These are phyloP conservation scores for Lumnitzera littorea DNA, from an alignment of 345 rosid genomes.

Conservation along the genomic window DNA sequence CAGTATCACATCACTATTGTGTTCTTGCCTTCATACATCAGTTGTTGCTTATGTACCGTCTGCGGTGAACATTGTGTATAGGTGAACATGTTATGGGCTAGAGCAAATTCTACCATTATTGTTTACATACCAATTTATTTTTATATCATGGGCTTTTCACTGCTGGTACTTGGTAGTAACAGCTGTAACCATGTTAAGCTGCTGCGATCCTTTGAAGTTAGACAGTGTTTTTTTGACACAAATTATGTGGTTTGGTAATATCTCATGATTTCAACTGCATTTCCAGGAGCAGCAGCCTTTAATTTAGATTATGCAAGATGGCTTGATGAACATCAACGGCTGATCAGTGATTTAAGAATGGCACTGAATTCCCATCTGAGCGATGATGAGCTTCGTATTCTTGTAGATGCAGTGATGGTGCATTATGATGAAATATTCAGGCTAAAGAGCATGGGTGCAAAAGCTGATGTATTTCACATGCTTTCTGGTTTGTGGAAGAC, in stretches of 20 bases:
- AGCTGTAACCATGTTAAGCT: too few species aligned
- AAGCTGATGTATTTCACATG: constrained; percentile 88
- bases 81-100: too few species aligned
- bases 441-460: constrained; percentile 61
- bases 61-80: too few species aligned
- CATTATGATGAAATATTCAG: constrained; percentile 73
- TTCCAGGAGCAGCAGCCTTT: constrained; percentile 66
- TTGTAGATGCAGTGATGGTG: constrained; percentile 70
- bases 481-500: constrained; percentile 98
- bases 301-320: constrained; percentile 77
- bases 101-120: too few species aligned
- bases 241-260: not conserved
- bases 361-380: constrained; percentile 56
- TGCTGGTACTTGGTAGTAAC: too few species aligned
- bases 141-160: too few species aligned
- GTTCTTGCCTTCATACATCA: too few species aligned
- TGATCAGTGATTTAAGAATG: constrained; percentile 63
- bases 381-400: constrained; percentile 55
- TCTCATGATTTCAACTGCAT: not conserved
- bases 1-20: too few species aligned
- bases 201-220: too few species aligned
- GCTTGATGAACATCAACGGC: constrained; percentile 82
- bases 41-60: too few species aligned
- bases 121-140: too few species aligned
- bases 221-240: too few species aligned